Evolutionary conservation across 2,329 filamentous ascomycete species (phyloP), one percentile per base, ranked within the genome.

Genomic region (Albifimbria verrucaria): DNA sequence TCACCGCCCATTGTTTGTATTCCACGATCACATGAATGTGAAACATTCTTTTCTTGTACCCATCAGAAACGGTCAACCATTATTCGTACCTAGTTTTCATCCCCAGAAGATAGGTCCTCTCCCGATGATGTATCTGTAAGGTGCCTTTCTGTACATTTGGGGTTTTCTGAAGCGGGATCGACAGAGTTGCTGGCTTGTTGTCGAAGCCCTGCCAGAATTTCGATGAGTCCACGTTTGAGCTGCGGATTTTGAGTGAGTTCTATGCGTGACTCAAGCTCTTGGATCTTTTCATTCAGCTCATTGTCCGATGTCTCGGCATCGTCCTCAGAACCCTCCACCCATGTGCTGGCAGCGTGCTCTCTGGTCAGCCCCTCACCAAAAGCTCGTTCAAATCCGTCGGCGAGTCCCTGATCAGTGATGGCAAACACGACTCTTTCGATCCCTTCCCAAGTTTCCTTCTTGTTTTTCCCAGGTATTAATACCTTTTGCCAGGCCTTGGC

Each of bases 361-460:
- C 26, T 32, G 15, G 26, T 9, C 9, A 64, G 49, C 1, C 56
- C 56, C 12, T 71, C 64, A 0, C 75, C 77, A 63, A 82, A 84
- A 0, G 70, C 74, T 4, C 60, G 58, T 9, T 72, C 71, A 58
- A 87, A 87, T 0, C 76, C 73, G 12, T 68, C 67, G 0, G 82
- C 79, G 72, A 83, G 77, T 3, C 71, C 72, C 0, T 61, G 57
- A 53, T 83, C 77, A 11, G 75, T 74, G 57, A 86, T 81, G 0
- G 83, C 83, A 63, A 87, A 87, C 0, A 83, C 69, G 4, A 86
- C 67, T 9, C 83, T 75, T 3, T 61, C 58, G 1, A 65, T n/a
- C 1, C 50, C 50, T 10, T 55, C 50, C 63, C 60, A 65, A 2
- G 52, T 53, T 45, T 65, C 63, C 3, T 46, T 59, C 1, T 23